phyloP scores from a whole-genome alignment of 2,329 filamentous ascomycete species.

The Claviceps capensis region DNA sequence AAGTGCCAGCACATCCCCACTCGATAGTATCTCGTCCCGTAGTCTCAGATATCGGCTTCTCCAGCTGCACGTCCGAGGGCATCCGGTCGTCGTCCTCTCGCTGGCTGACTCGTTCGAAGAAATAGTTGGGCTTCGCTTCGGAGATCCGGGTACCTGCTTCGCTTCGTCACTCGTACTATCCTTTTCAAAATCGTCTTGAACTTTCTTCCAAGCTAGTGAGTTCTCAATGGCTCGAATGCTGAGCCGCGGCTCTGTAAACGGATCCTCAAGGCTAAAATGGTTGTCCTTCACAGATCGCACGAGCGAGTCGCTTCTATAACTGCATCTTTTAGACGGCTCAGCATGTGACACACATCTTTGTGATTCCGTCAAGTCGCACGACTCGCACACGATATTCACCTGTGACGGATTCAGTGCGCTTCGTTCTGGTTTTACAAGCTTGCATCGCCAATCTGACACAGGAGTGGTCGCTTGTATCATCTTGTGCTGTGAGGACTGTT shows the following conservation, averaged over 20 bases:
- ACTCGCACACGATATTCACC: constrained; percentile 2
- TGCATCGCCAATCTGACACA: constrained; percentile 7
- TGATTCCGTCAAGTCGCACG: constrained; percentile 6
- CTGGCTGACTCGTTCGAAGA: neutral
- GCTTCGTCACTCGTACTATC: constrained; percentile 1
- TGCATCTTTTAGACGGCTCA: neutral
- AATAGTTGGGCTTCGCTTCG: neutral
- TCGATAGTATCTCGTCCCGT: constrained; percentile 25
- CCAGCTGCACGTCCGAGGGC: constrained; percentile 26
- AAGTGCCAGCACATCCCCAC: constrained; percentile 25
- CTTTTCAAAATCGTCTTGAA: constrained; percentile 9
- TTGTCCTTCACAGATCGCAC: neutral
- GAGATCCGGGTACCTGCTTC: neutral
- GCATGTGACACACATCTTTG: neutral
- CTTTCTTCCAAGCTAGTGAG: constrained; percentile 13
- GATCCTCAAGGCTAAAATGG: constrained; percentile 1
- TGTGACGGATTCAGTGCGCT: neutral
- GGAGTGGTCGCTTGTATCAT: constrained; percentile 2
- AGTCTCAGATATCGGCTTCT: constrained; percentile 27
- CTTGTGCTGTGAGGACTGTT: neutral
- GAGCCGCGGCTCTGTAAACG: constrained; percentile 9
- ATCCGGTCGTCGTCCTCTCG: constrained; percentile 1
- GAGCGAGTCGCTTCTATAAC: constrained; percentile 1
- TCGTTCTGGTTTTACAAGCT: neutral
- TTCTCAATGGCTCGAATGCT: constrained; percentile 16